Percentiles rank a stretch among this genome's conserved stretches.
phyloP scores from a whole-genome alignment of 345 rosid genomes.

The Pistacia vera region DNA sequence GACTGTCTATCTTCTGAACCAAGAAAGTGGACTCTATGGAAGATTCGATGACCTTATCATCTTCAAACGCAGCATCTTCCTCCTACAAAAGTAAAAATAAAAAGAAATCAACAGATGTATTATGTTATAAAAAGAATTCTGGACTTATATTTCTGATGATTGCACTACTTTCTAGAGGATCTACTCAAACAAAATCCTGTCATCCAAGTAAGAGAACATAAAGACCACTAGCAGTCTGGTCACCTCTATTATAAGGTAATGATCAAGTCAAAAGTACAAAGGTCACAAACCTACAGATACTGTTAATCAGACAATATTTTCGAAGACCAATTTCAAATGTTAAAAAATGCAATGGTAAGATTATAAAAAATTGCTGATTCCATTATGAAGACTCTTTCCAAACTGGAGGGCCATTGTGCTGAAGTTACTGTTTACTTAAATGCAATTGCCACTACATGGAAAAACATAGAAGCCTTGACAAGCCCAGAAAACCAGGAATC shows the following conservation, averaged over 20 bases:
- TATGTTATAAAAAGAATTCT: background rate
- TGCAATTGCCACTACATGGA: background rate
- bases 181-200: background rate
- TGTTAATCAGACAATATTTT: background rate
- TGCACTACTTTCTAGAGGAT: background rate
- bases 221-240: background rate
- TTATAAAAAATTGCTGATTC: background rate
- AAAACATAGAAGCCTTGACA: background rate
- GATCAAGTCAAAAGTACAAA: background rate
- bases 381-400: background rate
- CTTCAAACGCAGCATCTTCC: constrained; percentile 25
- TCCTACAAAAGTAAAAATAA: constrained; percentile 41
- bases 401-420: background rate
- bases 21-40: constrained; percentile 38
- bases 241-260: background rate
- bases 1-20: constrained; percentile 43
- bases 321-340: background rate
- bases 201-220: background rate
- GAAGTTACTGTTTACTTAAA: background rate
- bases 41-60: constrained; percentile 27
- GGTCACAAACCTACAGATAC: background rate
- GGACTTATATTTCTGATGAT: background rate
- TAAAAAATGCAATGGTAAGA: background rate
- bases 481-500: background rate
- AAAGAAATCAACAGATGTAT: constrained; percentile 19